These are phyloP conservation scores for Amesomyces nigricolor DNA, from an alignment of 2,329 filamentous ascomycete genomes.

Conservation along the genomic window DNA sequence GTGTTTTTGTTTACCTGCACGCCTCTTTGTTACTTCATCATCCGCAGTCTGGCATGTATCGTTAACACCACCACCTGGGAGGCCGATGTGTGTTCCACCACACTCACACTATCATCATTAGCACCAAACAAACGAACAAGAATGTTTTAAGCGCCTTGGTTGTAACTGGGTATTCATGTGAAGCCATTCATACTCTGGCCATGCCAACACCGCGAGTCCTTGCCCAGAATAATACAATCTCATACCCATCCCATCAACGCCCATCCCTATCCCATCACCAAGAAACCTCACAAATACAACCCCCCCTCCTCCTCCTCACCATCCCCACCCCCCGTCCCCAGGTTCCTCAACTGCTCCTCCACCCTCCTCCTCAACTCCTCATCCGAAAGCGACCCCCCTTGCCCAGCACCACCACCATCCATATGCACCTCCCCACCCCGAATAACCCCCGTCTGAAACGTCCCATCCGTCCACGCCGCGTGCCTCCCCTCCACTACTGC, in stretches of 20 bases:
- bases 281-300: conserved; percentile 49
- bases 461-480: conserved; percentile 55
- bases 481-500: conserved; percentile 15
- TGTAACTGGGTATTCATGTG: conserved; percentile 1
- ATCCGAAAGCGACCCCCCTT: conserved; percentile 49
- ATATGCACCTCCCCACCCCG: conserved; percentile 45
- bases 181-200: not conserved
- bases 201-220: too few relatives aligned
- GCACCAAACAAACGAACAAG: conserved; percentile 2
- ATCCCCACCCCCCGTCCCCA: conserved; percentile 35
- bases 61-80: not conserved
- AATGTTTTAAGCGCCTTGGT: not conserved
- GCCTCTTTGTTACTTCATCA: not conserved
- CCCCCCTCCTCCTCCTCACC: conserved; percentile 50
- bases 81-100: not conserved
- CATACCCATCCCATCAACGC: not conserved
- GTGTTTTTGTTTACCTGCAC: not conserved
- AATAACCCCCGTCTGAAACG: conserved; percentile 56
- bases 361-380: conserved; percentile 53
- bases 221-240: not conserved
- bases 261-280: not conserved
- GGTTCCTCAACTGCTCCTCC: conserved; percentile 47
- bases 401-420: conserved; percentile 28
- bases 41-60: not conserved
- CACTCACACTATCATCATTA: not conserved